Percentiles rank a stretch among this genome's conserved stretches.
Evolutionary conservation across 225 moss, liverwort and hornwort species (phyloP).

Genomic region (Takakia lepidozioides): DNA sequence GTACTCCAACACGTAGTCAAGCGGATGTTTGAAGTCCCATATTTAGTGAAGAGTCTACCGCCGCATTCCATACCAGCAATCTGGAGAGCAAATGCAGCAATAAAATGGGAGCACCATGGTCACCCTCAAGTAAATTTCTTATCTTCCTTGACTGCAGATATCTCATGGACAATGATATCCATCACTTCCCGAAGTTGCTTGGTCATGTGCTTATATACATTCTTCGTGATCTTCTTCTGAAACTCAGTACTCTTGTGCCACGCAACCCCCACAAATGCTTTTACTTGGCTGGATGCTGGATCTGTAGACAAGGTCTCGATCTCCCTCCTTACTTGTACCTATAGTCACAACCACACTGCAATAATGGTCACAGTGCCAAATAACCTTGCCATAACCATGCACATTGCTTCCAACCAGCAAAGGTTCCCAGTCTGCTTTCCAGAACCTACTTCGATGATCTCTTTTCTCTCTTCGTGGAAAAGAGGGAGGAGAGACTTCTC

Average conservation of each 20-base stretch:
- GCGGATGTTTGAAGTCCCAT: too few relatives aligned
- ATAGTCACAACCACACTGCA: slow-evolving; percentile 3
- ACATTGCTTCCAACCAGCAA: too few relatives aligned
- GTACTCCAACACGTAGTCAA: too few relatives aligned
- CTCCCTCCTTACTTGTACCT: slow-evolving; percentile 63
- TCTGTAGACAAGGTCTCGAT: slow-evolving; percentile 30
- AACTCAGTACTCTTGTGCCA: slow-evolving; percentile 72
- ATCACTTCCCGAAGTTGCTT: slow-evolving; percentile 21
- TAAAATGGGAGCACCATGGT: too few relatives aligned
- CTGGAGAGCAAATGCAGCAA: too few relatives aligned
- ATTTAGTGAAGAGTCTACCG: too few relatives aligned
- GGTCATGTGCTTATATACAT: slow-evolving; percentile 42
- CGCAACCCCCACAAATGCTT: slow-evolving; percentile 52
- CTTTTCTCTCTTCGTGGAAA: too few relatives aligned
- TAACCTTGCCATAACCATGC: background rate
- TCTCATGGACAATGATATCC: slow-evolving; percentile 18
- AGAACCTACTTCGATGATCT: too few relatives aligned
- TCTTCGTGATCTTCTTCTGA: slow-evolving; percentile 59
- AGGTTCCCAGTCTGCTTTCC: too few relatives aligned
- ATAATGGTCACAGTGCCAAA: background rate
- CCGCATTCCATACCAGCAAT: too few relatives aligned
- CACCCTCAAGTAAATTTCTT: slow-evolving; percentile 8
- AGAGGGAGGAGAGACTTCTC: too few relatives aligned
- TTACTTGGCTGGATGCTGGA: slow-evolving; percentile 28
- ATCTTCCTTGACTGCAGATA: slow-evolving; percentile 13